Conservation (phyloP, 495 filamentous ascomycete species). For the Hypoxylon intermedium region DNA sequence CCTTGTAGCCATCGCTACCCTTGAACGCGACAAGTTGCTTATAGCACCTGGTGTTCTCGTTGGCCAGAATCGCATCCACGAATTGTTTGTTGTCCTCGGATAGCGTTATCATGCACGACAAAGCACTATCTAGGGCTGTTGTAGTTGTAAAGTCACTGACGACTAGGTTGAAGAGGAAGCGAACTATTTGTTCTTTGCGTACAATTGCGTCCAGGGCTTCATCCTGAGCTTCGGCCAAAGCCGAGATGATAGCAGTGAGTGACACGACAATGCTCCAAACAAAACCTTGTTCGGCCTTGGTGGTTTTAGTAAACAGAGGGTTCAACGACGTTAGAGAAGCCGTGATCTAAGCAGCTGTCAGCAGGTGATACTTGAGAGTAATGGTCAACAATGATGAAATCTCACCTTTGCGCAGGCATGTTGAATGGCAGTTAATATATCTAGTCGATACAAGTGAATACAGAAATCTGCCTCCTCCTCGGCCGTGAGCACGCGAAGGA, state of each 20-base stretch:
- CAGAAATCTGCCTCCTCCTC: slow-evolving; percentile 68
- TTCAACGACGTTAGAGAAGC: slow-evolving; percentile 49
- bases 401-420: slow-evolving; percentile 59
- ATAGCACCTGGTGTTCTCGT: slow-evolving; percentile 43
- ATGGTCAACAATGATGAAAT: not conserved
- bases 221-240: slow-evolving; percentile 59
- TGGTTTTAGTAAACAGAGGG: slow-evolving; percentile 47
- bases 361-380: not conserved
- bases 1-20: slow-evolving; percentile 42
- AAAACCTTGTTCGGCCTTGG: slow-evolving; percentile 57
- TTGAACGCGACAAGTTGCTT: slow-evolving; percentile 48
- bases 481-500: slow-evolving; percentile 62
- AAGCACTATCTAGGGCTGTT: slow-evolving; percentile 49
- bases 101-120: slow-evolving; percentile 60
- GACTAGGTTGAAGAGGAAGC: slow-evolving; percentile 60
- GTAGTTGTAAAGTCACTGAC: slow-evolving; percentile 41
- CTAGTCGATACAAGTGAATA: slow-evolving; percentile 65
- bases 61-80: slow-evolving; percentile 52
- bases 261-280: slow-evolving; percentile 59
- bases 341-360: slow-evolving; percentile 47
- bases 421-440: slow-evolving; percentile 62
- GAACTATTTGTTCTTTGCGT: slow-evolving; percentile 52
- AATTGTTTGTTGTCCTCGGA: slow-evolving; percentile 62
- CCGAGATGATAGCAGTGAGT: slow-evolving; percentile 51
- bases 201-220: slow-evolving; percentile 61